Conservation (phyloP, 164 flowering plant species). For the Pachysandra terminalis region DNA sequence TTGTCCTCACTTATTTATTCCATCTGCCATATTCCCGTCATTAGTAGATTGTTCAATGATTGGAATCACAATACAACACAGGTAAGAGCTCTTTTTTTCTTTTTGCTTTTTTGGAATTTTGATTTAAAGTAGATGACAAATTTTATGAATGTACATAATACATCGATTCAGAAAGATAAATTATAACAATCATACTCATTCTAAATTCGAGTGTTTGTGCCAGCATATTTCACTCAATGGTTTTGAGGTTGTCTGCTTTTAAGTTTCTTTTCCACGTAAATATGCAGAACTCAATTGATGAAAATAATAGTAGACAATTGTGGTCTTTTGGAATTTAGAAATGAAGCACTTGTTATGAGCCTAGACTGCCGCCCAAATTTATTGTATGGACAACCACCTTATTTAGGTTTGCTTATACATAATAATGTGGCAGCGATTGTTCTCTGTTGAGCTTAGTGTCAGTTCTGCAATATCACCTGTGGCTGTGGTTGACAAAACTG, state of each 20-base stretch:
- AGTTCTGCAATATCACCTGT: no score
- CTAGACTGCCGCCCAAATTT: not conserved
- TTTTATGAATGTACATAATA: no score
- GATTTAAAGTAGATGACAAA: no score
- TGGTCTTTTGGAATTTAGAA: not conserved
- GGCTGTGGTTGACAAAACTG: not conserved
- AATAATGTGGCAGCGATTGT: not conserved
- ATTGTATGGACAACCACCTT: not conserved
- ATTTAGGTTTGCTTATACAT: no score
- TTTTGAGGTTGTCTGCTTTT: not conserved
- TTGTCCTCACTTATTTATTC: constrained; percentile 87
- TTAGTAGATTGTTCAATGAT: constrained; percentile 85
- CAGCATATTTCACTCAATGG: not conserved
- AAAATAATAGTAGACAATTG: not conserved
- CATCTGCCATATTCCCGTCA: constrained; percentile 72
- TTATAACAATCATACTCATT: no score
- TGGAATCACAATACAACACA: constrained; percentile 92
- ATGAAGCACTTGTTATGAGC: not conserved
- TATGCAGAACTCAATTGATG: not conserved
- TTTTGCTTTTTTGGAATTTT: no score
- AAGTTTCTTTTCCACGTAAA: not conserved
- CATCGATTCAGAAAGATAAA: no score
- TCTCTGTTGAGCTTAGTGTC: no score
- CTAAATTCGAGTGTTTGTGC: no score
- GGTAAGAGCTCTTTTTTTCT: constrained; percentile 40